Percentiles rank a stretch among this genome's conserved stretches.
Conservation (phyloP, 176 grass and related monocot species). For the Lolium perenne region DNA sequence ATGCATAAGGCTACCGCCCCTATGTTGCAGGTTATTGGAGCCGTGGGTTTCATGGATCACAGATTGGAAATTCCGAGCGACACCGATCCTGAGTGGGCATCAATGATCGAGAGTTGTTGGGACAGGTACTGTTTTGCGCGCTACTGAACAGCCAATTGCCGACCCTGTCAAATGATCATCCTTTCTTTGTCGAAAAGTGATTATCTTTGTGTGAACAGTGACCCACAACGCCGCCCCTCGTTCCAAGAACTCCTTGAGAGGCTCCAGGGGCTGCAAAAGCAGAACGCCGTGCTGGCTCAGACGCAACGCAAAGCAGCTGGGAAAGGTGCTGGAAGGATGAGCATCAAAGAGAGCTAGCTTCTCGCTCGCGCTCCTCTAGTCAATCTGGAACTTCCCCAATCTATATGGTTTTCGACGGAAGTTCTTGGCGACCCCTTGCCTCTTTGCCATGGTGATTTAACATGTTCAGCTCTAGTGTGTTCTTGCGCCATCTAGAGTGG, state of each 20-base stretch:
- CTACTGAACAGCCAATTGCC: not conserved
- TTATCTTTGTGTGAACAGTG: conserved; percentile 50
- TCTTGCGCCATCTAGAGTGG: no score
- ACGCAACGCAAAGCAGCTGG: conserved; percentile 46
- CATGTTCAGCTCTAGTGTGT: no score
- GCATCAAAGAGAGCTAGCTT: conserved; percentile 45
- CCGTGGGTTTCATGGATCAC: conserved; percentile 92
- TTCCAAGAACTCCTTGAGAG: conserved; percentile 77
- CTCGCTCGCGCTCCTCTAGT: not conserved
- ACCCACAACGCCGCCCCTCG: conserved; percentile 64
- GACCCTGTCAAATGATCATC: not conserved
- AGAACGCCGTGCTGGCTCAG: conserved; percentile 55
- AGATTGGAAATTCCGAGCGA: conserved; percentile 77
- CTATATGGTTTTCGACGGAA: no score
- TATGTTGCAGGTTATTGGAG: conserved; percentile 72
- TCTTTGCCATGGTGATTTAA: no score
- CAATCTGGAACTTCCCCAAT: not conserved
- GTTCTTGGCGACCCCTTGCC: no score
- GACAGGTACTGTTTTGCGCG: conserved; percentile 50
- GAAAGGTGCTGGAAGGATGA: conserved; percentile 40
- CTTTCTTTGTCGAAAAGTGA: not conserved
- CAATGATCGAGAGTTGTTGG: conserved; percentile 87
- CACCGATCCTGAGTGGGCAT: conserved; percentile 73
- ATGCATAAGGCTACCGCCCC: not conserved
- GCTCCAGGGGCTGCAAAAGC: conserved; percentile 63